Evolutionary conservation across 495 filamentous ascomycete species (phyloP), one percentile per base, ranked within the genome.

Genomic region (Umbilicaria muhlenbergii): DNA sequence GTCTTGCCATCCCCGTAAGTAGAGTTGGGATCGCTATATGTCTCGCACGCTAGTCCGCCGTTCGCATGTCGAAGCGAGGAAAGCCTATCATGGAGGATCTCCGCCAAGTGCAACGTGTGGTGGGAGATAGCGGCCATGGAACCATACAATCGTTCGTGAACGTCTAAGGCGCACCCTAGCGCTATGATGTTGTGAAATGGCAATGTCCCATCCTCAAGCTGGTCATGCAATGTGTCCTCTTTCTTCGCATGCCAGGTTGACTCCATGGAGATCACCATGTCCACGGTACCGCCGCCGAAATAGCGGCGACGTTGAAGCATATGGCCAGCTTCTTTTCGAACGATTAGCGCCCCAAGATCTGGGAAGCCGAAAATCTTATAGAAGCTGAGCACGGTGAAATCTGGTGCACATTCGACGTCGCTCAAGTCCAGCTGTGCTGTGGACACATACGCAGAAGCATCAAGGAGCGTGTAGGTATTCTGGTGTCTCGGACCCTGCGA

Each of bases 121-220:
- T 62, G 58, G n/a, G 83, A 78, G 14, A 94, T 70, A 31, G 73
- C 64, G 2, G 56, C 54, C 70, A 93, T 83, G 1, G 75, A 74
- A 1, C 75, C 75, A 48, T 81, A 94, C 0, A 94, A 59, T 18
- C 73, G 66, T 37, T 59, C 41, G 51, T 94, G 86, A 0, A 74
- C 70, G 28, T 75, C 65, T 34, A 96, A 60, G 2, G 87, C 88
- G 1, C 72, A 62, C 47, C 80, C 76, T 11, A 94, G 59, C 1
- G 87, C 89, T 34, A 93, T 64, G 41, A 94, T 94, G 51, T 60
- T 92, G 55, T 96, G 89, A 43, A 92, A 77, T 11, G 88, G 83
- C 15, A 91, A 60, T 1, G 89, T 94, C 5, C 89, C 89, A 62
- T 96, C 87, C 56, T 96, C 89, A 6, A 96, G 67, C 17, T 69